Evolutionary conservation across 1,284 basidiomycete genomes (phyloP).

Genomic region (Rugosomyces carneus): DNA sequence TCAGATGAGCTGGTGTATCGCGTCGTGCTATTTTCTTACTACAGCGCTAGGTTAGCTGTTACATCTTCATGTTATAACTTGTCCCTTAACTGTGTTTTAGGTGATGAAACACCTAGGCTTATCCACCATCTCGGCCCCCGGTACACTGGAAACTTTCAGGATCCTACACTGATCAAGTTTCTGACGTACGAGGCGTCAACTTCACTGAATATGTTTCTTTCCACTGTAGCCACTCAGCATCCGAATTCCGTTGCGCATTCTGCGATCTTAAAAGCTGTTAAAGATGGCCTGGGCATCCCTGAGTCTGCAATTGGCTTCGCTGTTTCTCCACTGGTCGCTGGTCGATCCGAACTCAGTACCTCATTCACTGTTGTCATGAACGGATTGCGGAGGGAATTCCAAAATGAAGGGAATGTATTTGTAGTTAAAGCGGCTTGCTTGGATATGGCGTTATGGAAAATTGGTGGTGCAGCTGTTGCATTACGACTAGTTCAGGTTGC

Average conservation of each 20-base stretch:
- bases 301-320: conserved; percentile 27
- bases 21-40: conserved; percentile 59
- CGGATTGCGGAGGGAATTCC: conserved; percentile 22
- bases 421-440: conserved; percentile 57
- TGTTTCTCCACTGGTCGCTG: conserved; percentile 33
- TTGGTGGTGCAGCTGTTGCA: conserved; percentile 77
- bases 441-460: conserved; percentile 76
- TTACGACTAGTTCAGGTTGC: conserved; percentile 79
- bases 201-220: conserved; percentile 66
- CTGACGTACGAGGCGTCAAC: conserved; percentile 76
- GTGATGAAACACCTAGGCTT: conserved; percentile 60
- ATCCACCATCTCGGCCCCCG: conserved; percentile 73
- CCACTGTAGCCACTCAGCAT: conserved; percentile 24
- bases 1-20: conserved; percentile 61
- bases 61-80: conserved; percentile 4
- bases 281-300: conserved; percentile 35
- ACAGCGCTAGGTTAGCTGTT: conserved; percentile 46
- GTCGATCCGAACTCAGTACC: conserved; percentile 19
- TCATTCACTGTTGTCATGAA: conserved; percentile 15
- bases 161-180: conserved; percentile 55
- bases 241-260: conserved; percentile 25
- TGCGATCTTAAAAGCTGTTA: conserved; percentile 46
- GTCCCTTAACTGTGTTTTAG: conserved; percentile 25
- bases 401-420: conserved; percentile 54
- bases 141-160: conserved; percentile 68